Percentiles rank a stretch among this genome's conserved stretches.
Evolutionary conservation across 2,329 filamentous ascomycete genomes (phyloP).

Genomic region (Colletotrichum sp.): DNA sequence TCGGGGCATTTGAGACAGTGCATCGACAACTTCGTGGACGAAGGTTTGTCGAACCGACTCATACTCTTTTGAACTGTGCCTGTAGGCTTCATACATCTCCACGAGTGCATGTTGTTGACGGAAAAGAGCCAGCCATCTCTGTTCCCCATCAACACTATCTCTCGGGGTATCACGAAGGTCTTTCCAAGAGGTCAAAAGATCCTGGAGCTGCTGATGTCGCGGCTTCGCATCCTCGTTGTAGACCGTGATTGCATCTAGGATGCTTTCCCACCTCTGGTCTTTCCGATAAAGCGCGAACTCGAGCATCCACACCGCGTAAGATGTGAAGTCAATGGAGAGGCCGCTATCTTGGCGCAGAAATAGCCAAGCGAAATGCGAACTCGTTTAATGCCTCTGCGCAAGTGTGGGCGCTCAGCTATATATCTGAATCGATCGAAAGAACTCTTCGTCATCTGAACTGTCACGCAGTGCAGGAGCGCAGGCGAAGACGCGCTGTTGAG

Average conservation of each 20-base stretch:
- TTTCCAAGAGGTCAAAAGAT: not conserved
- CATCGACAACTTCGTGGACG: not conserved
- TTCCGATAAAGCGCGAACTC: not conserved
- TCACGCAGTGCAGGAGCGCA: fast-evolving
- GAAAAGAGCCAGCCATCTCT: not conserved
- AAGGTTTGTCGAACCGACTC: not conserved
- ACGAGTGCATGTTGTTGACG: not conserved
- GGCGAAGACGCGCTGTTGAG: not conserved
- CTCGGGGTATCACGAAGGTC: fast-evolving
- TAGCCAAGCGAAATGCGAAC: not conserved
- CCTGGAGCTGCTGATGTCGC: too few species aligned
- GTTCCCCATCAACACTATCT: not conserved
- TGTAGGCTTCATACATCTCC: not conserved
- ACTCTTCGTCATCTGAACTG: not conserved
- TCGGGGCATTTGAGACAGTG: fast-evolving
- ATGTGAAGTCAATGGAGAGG: fast-evolving
- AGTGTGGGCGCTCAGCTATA: not conserved
- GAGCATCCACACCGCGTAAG: not conserved
- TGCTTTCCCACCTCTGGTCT: not conserved
- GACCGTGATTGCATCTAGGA: too few species aligned
- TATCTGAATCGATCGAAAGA: fast-evolving
- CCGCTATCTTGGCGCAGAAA: fast-evolving
- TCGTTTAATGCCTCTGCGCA: not conserved
- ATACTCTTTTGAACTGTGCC: fast-evolving
- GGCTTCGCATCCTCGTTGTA: too few species aligned